Base-by-base conservation (phyloP, 495 filamentous ascomycete species). In the Daldinia childiae region DNA sequence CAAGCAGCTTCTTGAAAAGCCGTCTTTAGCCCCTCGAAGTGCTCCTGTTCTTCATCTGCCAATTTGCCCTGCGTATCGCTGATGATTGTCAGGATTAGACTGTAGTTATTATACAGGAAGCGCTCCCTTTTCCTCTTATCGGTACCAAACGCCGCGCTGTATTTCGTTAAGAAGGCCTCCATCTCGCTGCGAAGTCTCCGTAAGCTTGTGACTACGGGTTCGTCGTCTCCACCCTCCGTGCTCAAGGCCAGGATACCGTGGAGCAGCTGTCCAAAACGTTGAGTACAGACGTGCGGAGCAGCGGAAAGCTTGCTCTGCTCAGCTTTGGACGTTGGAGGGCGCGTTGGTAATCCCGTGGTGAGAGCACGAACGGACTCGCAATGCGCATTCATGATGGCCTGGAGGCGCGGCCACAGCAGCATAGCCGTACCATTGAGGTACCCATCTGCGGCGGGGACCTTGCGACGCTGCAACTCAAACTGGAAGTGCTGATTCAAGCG, bases 371-470 rank as follows among this genome's bases (percentile, higher is more conserved):
- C 84, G 11, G 92, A 95, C 43, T 97, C 93, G 80, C 90, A 90
- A 76, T 98, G 95, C n/a, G 88, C 84, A 73, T 97, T 93, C 90
- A 98, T 97, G 74, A 95, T 88, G 24, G 91, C 86, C 81, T 98
- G 96, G 76, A 99, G 93, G 30, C 94, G 90, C 4, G 95, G 95
- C 95, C 95, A 99, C 5, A 99, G 88, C 7, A 93, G 88, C 95
- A 99, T 98, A 71, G 91, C 91, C 24, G 93, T 95, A 17, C 90
- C 94, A 78, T 98, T 99, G 74, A 98, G 90, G 77, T 98, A 98
- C 30, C 88, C 87, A 65, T 99, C 95, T 2, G 91, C 90, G 4
- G 93, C 90, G 9, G 95, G 96, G 2, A 97, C 88, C 74, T 94
- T 93, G 51, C 95, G 89, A 6, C 95, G 87, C 78, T 99, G 95